Conservation (phyloP, 2,329 filamentous ascomycete genomes). For the Calycina marina region DNA sequence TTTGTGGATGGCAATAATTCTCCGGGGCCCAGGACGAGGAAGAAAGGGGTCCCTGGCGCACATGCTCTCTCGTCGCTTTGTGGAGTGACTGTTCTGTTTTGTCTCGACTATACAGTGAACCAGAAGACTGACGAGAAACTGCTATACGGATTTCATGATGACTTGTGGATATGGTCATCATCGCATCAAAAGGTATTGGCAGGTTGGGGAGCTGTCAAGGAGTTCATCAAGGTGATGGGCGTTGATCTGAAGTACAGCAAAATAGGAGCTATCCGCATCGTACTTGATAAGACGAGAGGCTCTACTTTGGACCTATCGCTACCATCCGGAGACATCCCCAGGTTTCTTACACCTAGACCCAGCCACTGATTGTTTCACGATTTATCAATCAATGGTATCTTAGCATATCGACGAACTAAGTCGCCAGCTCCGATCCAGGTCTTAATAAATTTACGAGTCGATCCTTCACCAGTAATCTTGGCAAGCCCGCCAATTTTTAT, state of each 20-base stretch:
- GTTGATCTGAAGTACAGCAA: slow-evolving; percentile 43
- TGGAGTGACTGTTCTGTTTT: slow-evolving; percentile 46
- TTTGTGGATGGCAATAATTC: slow-evolving; percentile 37
- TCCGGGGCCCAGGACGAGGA: slow-evolving; percentile 29
- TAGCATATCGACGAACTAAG: slow-evolving; percentile 40
- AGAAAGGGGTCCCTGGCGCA: slow-evolving; percentile 43
- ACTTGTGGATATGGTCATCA: slow-evolving; percentile 50
- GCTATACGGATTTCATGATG: slow-evolving; percentile 49
- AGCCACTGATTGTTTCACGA: slow-evolving; percentile 33
- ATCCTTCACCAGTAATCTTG: slow-evolving; percentile 45
- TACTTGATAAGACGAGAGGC: slow-evolving; percentile 9
- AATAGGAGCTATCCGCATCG: slow-evolving; percentile 35
- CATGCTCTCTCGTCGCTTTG: slow-evolving; percentile 44
- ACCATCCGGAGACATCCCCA: slow-evolving; percentile 40
- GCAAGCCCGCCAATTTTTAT: slow-evolving; percentile 37
- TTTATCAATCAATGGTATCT: slow-evolving; percentile 39
- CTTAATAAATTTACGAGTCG: slow-evolving; percentile 41
- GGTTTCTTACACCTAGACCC: slow-evolving; percentile 41
- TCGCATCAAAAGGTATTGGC: slow-evolving; percentile 35
- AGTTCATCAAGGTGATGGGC: slow-evolving; percentile 40
- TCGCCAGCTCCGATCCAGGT: slow-evolving; percentile 41
- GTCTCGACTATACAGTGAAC: slow-evolving; percentile 51
- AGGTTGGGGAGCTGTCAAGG: slow-evolving; percentile 43
- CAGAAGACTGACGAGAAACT: slow-evolving; percentile 36
- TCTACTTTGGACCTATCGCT: slow-evolving; percentile 21